Evolutionary conservation across 768 basidiomycete species (phyloP).

Genomic region (Kwoniella heveanensis): DNA sequence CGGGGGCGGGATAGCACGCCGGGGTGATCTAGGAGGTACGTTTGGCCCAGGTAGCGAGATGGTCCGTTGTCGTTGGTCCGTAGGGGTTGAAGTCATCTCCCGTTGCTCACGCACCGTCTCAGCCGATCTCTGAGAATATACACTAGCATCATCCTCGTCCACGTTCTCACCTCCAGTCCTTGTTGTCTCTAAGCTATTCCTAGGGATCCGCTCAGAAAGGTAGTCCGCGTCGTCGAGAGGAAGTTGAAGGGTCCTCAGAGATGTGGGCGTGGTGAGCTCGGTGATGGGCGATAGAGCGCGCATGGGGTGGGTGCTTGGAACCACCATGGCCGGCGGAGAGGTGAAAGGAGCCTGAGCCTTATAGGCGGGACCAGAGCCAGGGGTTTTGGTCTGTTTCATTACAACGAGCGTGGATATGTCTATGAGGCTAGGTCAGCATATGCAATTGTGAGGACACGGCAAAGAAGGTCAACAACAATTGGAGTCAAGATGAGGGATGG

Average conservation of each 20-base stretch:
- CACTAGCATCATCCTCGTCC: constrained; percentile 17
- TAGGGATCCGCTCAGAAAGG: constrained; percentile 7
- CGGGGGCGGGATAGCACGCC: background rate
- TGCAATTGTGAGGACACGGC: no score
- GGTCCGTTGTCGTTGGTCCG: constrained; percentile 4
- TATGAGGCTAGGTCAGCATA: no score
- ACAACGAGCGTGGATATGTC: no score
- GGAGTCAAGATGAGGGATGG: no score
- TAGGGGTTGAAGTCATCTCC: background rate
- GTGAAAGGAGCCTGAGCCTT: background rate
- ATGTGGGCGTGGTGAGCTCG: constrained; percentile 39
- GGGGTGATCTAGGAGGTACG: constrained; percentile 16
- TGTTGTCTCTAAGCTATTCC: background rate
- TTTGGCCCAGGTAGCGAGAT: constrained; percentile 6
- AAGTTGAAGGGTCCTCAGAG: constrained; percentile 18
- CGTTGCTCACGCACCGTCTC: constrained; percentile 5
- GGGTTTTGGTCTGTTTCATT: no score
- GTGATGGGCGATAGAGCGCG: constrained; percentile 47
- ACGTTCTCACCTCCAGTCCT: background rate
- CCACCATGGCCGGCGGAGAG: constrained; percentile 3
- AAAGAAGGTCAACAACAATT: no score
- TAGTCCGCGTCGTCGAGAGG: constrained; percentile 14
- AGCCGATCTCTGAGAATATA: constrained; percentile 12
- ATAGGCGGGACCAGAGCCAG: background rate
- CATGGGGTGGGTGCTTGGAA: constrained; percentile 1